Evolutionary conservation across 345 rosid species (phyloP), one percentile per base, ranked within the genome.

Genomic region (Salix dunnii): DNA sequence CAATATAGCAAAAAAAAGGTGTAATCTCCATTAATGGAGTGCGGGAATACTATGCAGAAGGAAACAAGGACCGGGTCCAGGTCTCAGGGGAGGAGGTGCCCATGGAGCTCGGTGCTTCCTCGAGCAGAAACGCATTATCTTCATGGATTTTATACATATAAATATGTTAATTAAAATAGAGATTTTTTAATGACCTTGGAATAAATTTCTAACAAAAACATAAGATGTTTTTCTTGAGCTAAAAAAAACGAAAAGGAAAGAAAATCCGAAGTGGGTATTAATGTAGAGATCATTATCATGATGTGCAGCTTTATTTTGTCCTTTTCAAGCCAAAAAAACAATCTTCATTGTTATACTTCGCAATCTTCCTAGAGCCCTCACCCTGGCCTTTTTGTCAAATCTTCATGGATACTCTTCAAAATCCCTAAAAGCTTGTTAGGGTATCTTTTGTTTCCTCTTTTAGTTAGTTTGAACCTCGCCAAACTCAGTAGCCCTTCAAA

Each of bases 351-450:
- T 55, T 42, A 73, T 75, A 76, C 70, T 78, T 79, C 82, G 74
- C 70, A 30, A 46, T 73, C 68, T 62, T 25, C 67, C 53, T 31
- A 69, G 58, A 71, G 23, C 68, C 74, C 67, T 70, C 11, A 23
- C 27, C 10, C 43, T 40, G 43, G 43, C 4, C 49, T 13, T 43
- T 78, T 71, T 31, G 27, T 40, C 74, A 79, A 83, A 83, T 83
- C 82, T 81, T 79, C 86, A 68, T 81, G 68, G 77, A 74, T 55
- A 67, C 68, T 70, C 78, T 76, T 80, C 84, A 80, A 79, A 82
- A 72, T 49, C 63, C 33, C 7, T 35, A 53, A 76, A 80, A 79
- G 71, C 74, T 66, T 60, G 23, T 40, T 76, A 72, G 58, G 67
- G 67, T 74, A 42, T 63, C 78, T 49, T 68, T 74, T 67, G 64